Percentiles rank a stretch among this genome's conserved stretches.
Evolutionary conservation across 768 basidiomycete genomes (phyloP).

Genomic region (Hortiboletus campestris): DNA sequence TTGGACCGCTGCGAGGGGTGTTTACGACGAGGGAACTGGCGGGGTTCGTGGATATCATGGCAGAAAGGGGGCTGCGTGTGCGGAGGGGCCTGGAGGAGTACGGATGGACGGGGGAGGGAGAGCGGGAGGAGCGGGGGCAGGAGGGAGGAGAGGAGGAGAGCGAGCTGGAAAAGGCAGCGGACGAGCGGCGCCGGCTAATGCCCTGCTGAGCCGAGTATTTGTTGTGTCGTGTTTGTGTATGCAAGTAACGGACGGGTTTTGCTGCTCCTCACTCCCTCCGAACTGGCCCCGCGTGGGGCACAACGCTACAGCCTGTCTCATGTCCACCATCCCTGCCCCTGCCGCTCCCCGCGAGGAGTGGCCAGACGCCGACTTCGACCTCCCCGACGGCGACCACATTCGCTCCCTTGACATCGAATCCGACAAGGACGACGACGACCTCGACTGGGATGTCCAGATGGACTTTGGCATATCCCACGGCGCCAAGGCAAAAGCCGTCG

Average conservation of each 20-base stretch:
- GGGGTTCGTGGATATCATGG: conserved; percentile 69
- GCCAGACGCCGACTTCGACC: conserved; percentile 84
- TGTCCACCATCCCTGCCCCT: conserved; percentile 56
- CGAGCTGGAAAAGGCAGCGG: not conserved
- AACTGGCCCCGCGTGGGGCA: not conserved
- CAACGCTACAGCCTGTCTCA: conserved; percentile 30
- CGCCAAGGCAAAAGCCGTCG: conserved; percentile 42
- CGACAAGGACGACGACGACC: conserved; percentile 64
- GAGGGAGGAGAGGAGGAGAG: conserved; percentile 67
- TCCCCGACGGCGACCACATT: conserved; percentile 71
- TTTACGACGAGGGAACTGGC: conserved; percentile 62
- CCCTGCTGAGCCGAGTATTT: not conserved
- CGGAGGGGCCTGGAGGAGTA: conserved; percentile 57
- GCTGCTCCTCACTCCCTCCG: not conserved
- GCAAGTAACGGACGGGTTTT: not conserved
- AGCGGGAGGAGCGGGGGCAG: conserved; percentile 30
- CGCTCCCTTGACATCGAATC: conserved; percentile 55
- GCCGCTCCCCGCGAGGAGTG: conserved; percentile 57
- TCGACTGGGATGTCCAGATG: conserved; percentile 84
- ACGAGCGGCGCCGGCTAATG: not conserved
- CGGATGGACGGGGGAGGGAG: conserved; percentile 6
- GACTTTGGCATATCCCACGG: conserved; percentile 58
- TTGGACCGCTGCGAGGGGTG: conserved; percentile 62
- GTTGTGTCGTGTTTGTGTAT: conserved; percentile 23
- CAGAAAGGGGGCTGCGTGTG: conserved; percentile 67